Evolutionary conservation across 768 basidiomycete species (phyloP).

Genomic region (Kwoniella sp.): DNA sequence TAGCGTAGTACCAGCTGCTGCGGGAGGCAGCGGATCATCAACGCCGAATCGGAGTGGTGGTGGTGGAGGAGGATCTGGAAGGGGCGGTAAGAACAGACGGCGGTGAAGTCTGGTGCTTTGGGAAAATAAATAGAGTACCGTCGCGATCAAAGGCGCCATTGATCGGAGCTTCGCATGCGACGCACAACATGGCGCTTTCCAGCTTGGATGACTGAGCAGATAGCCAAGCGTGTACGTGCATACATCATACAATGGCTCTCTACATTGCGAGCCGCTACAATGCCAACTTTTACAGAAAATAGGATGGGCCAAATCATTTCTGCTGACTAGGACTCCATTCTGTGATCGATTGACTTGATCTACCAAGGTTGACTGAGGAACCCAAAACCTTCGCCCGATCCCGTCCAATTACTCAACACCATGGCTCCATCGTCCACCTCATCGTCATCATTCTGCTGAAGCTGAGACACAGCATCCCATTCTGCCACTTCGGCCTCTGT

Average conservation of each 20-base stretch:
- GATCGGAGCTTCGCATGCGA: too few species aligned
- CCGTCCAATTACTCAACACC: slow-evolving; percentile 29
- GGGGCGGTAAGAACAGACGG: slow-evolving; percentile 23
- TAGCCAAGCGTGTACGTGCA: not conserved
- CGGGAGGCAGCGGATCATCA: slow-evolving; percentile 1
- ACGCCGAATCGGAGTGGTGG: not conserved
- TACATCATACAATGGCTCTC: not conserved
- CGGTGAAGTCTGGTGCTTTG: not conserved
- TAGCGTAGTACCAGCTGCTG: slow-evolving; percentile 1
- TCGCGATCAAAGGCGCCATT: too few species aligned
- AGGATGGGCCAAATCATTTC: too few species aligned
- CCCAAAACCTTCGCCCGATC: slow-evolving; percentile 40
- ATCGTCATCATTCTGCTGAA: not conserved
- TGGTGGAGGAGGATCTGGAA: not conserved
- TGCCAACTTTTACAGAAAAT: too few species aligned
- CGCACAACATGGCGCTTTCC: not conserved
- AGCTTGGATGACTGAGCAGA: not conserved
- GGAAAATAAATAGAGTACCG: too few species aligned
- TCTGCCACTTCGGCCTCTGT: slow-evolving; percentile 12
- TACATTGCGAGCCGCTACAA: slow-evolving; percentile 1
- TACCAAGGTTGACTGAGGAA: slow-evolving; percentile 41
- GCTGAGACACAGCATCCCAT: slow-evolving; percentile 20
- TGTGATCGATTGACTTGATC: not conserved
- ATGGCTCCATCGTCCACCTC: slow-evolving; percentile 6
- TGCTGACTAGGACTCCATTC: too few species aligned